Base-by-base conservation (phyloP, 768 basidiomycete species). In the Agaricus subrufescens region DNA sequence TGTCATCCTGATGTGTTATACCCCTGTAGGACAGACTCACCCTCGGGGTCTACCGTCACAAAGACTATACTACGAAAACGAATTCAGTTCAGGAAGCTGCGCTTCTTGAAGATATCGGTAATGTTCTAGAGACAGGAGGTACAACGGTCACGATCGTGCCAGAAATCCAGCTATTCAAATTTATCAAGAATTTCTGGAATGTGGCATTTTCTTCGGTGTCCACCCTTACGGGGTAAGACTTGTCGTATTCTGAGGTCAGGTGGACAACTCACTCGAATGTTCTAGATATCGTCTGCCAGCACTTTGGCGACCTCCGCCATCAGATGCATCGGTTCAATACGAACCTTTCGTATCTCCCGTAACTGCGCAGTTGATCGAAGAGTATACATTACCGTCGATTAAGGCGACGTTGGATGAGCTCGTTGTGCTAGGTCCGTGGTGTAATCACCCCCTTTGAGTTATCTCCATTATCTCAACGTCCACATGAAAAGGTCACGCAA, bases 121-220 rank as follows among this genome's bases (percentile, higher is more conserved):
- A 60, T 9, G 66, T 85, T 9, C 66, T 87, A 3, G 63, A 69
- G 50, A 63, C 65, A 8, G 83, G 83, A 19, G 84, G 83, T 4
- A 77, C 72, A 39, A 71, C 73, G 0, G 65, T 78, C 19, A 73
- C 61, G 0, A 71, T 83, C 52, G 77, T 77, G 11, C 73, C 80
- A 15, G 82, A 86, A 59, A 81, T 86, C n/a, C 85, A 85, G 62
- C 74, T 83, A 12, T 65, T 72, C 59, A 86, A 85, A 63, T 87
- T 79, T 58, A 60, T 69, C 2, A 87, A 87, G 70, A 85, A 85
- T 60, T 75, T 85, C 46, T 85, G 81, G 85, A 87, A 85, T 61
- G 70, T 82, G 46, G 72, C 73, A 1, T 79, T 86, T 60, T 77
- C 82, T 1, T 76, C 79, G 7, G 69, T 78, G 52, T 63, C 82